Evolutionary conservation across 2,329 filamentous ascomycete species (phyloP).

Genomic region (Sporothrix pallida): DNA sequence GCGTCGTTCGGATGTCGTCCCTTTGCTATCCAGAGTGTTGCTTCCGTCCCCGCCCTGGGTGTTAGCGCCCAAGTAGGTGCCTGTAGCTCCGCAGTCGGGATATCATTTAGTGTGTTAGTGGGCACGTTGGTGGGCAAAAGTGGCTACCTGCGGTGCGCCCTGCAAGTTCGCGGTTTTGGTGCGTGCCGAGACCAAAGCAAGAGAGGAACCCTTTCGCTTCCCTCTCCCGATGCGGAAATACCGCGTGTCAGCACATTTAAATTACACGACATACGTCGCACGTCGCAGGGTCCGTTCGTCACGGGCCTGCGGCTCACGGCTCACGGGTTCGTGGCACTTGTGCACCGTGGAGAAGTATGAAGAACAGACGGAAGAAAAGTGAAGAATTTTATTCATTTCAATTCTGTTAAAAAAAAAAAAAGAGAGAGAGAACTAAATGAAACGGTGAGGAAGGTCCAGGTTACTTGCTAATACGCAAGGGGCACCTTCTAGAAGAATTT

Average conservation of each 20-base stretch:
- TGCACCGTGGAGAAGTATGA: not conserved
- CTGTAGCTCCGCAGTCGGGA: conserved; percentile 6
- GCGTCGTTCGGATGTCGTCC: conserved; percentile 22
- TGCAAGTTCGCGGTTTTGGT: conserved; percentile 10
- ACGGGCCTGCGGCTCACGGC: not conserved
- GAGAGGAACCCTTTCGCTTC: not conserved
- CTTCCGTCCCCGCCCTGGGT: conserved; percentile 12
- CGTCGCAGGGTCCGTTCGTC: not conserved
- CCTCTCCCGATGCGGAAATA: conserved; percentile 26
- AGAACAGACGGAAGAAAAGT: not conserved
- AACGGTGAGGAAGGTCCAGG: not conserved
- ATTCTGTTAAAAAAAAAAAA: not conserved
- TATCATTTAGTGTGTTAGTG: not conserved
- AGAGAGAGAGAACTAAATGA: not conserved
- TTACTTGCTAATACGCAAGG: not conserved
- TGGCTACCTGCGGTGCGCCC: not conserved
- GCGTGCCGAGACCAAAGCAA: conserved; percentile 1
- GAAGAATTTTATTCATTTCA: too few species aligned
- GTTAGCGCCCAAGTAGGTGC: not conserved
- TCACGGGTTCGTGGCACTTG: not conserved
- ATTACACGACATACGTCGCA: conserved; percentile 10
- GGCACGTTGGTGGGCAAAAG: too few species aligned
- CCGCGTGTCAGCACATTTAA: conserved; percentile 13
- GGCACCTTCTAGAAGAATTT: not conserved
- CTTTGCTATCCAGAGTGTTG: not conserved